These are phyloP conservation scores for Anaeromyces robustus DNA, from an alignment of 192 early-diverging fungal genomes.

Conservation along the genomic window DNA sequence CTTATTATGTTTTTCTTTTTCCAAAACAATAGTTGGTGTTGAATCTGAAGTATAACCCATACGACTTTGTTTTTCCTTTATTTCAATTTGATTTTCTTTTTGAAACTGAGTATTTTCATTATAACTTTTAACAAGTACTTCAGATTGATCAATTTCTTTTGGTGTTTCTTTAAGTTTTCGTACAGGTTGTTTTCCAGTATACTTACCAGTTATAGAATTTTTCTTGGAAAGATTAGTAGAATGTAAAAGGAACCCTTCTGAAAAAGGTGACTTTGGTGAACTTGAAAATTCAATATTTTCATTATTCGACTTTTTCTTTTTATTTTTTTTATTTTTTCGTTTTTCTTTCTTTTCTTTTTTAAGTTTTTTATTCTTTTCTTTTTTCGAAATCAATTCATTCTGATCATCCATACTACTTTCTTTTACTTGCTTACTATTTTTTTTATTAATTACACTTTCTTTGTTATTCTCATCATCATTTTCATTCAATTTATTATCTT, in stretches of 20 bases:
- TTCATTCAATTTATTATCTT: neutral
- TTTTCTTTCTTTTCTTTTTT: neutral
- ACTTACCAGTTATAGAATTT: neutral
- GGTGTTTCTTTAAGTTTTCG: neutral
- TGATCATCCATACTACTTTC: too few species aligned
- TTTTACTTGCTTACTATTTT: too few species aligned
- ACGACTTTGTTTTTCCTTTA: neutral
- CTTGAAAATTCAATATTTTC: neutral
- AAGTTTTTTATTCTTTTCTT: neutral
- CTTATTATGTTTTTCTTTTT: neutral
- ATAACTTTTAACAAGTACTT: neutral
- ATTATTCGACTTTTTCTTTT: neutral
- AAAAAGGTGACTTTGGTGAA: neutral
- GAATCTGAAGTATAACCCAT: neutral
- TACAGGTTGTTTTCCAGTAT: neutral
- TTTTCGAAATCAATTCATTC: neutral
- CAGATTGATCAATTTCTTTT: neutral
- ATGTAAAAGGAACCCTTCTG: neutral
- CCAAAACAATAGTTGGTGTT: neutral
- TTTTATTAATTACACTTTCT: neutral
- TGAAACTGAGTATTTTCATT: neutral
- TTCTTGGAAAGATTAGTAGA: neutral
- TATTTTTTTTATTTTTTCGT: neutral
- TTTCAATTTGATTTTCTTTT: neutral
- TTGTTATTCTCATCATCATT: neutral